Conservation (phyloP, 2,329 filamentous ascomycete genomes). For the Aspergillus ustus region DNA sequence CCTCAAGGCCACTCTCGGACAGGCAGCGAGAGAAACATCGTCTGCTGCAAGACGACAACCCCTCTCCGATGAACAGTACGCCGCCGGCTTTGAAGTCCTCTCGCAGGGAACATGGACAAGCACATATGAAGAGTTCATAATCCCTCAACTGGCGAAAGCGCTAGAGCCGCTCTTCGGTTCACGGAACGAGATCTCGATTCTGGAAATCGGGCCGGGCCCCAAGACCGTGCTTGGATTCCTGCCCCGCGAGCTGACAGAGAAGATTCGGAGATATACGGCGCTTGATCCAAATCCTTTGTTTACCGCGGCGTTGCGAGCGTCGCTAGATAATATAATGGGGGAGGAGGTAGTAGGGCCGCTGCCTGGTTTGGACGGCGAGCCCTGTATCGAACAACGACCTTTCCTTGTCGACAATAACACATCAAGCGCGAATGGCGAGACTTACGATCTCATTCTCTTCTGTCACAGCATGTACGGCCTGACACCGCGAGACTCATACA, state of each 20-base stretch:
- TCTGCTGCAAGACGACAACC: neutral
- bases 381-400: slow-evolving; percentile 14
- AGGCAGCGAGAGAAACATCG: neutral
- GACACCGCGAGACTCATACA: slow-evolving; percentile 50
- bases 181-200: slow-evolving; percentile 50
- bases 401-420: slow-evolving; percentile 28
- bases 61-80: slow-evolving; percentile 52
- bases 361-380: slow-evolving; percentile 12
- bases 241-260: slow-evolving; percentile 45
- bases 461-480: slow-evolving; percentile 70
- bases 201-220: slow-evolving; percentile 66
- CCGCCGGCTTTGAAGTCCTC: slow-evolving; percentile 54
- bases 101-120: slow-evolving; percentile 31
- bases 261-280: slow-evolving; percentile 56
- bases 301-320: slow-evolving; percentile 49
- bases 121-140: slow-evolving; percentile 57
- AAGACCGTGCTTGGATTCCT: slow-evolving; percentile 59
- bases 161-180: slow-evolving; percentile 42
- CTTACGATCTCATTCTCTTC: slow-evolving; percentile 63
- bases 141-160: slow-evolving; percentile 49
- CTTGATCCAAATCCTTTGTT: slow-evolving; percentile 59
- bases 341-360: slow-evolving; percentile 24
- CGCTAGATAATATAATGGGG: slow-evolving; percentile 37
- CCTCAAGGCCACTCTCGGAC: slow-evolving; percentile 45
- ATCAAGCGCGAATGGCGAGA: slow-evolving; percentile 32